Conservation (phyloP, 495 filamentous ascomycete species). For the Darksidea phi region DNA sequence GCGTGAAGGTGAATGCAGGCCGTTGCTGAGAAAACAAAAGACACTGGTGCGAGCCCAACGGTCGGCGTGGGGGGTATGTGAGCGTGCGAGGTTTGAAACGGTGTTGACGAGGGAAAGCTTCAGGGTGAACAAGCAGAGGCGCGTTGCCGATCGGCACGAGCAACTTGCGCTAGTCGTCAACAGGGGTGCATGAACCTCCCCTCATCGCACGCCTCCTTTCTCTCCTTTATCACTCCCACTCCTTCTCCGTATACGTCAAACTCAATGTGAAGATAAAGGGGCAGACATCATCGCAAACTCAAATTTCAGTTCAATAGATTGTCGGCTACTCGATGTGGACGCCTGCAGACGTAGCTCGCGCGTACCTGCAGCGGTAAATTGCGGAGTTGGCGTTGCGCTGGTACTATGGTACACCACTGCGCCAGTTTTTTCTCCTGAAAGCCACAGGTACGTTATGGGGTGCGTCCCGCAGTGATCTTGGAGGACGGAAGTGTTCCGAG, state of each 20-base stretch:
- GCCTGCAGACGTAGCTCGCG: too few relatives aligned
- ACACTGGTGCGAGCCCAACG: too few relatives aligned
- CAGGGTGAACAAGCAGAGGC: conserved; percentile 6
- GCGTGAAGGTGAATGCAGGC: not conserved
- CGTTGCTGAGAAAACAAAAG: not conserved
- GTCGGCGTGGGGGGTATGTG: not conserved
- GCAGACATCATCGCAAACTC: too few relatives aligned
- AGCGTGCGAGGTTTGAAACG: not conserved
- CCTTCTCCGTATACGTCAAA: too few relatives aligned
- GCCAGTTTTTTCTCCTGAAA: conserved; percentile 26
- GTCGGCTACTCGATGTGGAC: too few relatives aligned
- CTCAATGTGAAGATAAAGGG: too few relatives aligned
- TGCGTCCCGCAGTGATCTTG: not conserved
- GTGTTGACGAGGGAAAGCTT: not conserved
- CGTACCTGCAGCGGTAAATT: too few relatives aligned
- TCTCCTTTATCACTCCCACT: too few relatives aligned
- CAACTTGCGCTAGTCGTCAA: too few relatives aligned
- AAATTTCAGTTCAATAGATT: too few relatives aligned
- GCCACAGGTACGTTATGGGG: not conserved
- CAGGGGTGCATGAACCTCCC: too few relatives aligned
- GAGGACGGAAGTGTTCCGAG: not conserved
- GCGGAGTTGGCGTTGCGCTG: conserved; percentile 6
- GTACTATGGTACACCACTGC: conserved; percentile 28
- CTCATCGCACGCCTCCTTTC: too few relatives aligned
- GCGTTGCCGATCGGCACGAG: not conserved